Conservation (phyloP, 73 alveolate genomes). For the Halteria grandinella region DNA sequence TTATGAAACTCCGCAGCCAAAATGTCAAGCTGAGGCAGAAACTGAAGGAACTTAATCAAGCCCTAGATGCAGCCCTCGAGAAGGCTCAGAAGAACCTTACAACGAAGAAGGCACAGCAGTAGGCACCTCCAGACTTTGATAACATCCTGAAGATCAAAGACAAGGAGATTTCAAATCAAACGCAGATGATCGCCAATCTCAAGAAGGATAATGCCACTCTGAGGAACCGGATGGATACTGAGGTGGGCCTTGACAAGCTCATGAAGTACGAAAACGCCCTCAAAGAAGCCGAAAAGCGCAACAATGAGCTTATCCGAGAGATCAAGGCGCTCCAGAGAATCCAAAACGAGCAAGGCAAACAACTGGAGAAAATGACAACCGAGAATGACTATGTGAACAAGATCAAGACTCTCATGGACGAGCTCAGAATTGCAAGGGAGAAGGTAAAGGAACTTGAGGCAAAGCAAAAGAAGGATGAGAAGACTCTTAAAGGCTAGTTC, state of each 20-base stretch:
- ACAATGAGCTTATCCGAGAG: constrained; percentile 17
- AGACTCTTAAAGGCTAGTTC: too few relatives aligned
- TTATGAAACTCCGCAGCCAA: too few relatives aligned
- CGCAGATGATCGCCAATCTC: neutral
- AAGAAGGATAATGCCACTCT: constrained; percentile 28
- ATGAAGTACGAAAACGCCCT: constrained; percentile 40
- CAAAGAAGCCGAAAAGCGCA: constrained; percentile 33
- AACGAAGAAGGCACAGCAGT: neutral
- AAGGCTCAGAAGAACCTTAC: constrained; percentile 3
- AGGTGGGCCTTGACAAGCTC: constrained; percentile 7
- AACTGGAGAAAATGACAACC: constrained; percentile 39
- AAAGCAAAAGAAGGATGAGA: constrained; percentile 34
- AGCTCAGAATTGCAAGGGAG: constrained; percentile 19
- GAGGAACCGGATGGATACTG: neutral
- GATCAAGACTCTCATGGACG: constrained; percentile 38
- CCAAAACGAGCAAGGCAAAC: constrained; percentile 49
- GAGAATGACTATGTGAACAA: constrained; percentile 45
- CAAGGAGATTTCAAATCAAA: constrained; percentile 6
- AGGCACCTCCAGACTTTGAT: constrained; percentile 5
- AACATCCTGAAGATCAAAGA: too few relatives aligned
- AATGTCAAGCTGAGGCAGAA: constrained; percentile 33
- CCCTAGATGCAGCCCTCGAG: constrained; percentile 22
- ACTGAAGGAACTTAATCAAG: constrained; percentile 2
- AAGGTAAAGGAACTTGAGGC: constrained; percentile 14
- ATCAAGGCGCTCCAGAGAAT: constrained; percentile 51